Base-by-base conservation (phyloP, 306 rosid genomes). In the Cucurbita ficifolia region DNA sequence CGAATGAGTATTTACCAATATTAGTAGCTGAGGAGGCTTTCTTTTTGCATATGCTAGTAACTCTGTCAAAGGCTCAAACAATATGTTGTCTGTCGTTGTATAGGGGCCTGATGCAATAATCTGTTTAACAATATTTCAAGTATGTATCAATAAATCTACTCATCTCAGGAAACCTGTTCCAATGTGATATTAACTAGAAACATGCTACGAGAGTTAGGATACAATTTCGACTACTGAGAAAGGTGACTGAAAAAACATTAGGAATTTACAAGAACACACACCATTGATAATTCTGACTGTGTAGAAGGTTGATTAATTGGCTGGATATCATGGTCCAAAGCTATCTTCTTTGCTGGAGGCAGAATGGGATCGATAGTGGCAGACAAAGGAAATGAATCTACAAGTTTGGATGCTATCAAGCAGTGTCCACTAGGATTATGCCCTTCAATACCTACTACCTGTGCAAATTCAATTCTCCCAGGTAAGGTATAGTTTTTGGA, bases 361-460 rank as follows among this genome's bases (percentile, higher is more conserved):
- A 84, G 77, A 81, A 85, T 80, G 64, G 77, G 82, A 11, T 84
- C 85, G 48, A 55, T 79, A 72, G 75, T 64, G 77, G 60, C 57
- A 45, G 86, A 50, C 51, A 75, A 77, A 63, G 96, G 91, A 68
- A 89, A 57, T 65, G 78, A 75, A 77, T 94, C 99, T 63, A 89
- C 87, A 80, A 94, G 72, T 83, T 86, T 85, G 63, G 97, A 94
- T 59, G 95, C 97, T 67, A 94, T 80, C 60, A 94, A 83, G 87
- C 96, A 94, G 79, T 94, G 99, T 53, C 99, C 99, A 71, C 99
- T 91, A 21, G 96, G 99, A 89, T 94, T 94, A 64, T 87, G 87
- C 78, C 99, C 99, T 85, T 85, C 84, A 57, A 94, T 76, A 71
- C 99, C 97, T 67, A 94, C 91, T 36, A 94, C 82, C 99, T 94